Evolutionary conservation across 1,284 basidiomycete species (phyloP).

Genomic region (Fereydounia khargensis): DNA sequence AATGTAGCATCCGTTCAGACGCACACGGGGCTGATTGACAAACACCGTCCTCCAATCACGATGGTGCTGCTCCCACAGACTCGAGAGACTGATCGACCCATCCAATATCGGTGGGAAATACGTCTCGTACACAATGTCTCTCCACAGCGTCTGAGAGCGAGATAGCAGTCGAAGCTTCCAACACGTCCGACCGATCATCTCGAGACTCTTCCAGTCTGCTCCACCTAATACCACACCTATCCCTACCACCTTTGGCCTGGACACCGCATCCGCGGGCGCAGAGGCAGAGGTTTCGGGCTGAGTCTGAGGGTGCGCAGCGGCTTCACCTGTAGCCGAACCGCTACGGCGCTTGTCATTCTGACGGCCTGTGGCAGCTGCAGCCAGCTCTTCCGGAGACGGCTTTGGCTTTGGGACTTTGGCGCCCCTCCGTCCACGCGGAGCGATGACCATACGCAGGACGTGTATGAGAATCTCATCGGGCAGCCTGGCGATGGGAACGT

Average conservation of each 20-base stretch:
- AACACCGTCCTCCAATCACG: constrained; percentile 48
- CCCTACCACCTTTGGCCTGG: neutral
- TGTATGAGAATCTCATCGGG: constrained; percentile 49
- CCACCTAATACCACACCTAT: constrained; percentile 44
- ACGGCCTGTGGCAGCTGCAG: too few relatives aligned
- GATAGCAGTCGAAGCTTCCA: constrained; percentile 51
- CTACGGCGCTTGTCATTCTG: too few relatives aligned
- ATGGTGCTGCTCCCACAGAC: constrained; percentile 22
- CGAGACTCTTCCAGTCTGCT: constrained; percentile 48
- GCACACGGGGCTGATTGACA: constrained; percentile 50
- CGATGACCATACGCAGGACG: constrained; percentile 33
- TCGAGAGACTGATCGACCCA: constrained; percentile 1
- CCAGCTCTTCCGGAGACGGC: constrained; percentile 23
- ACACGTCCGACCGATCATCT: constrained; percentile 41
- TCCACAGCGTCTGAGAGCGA: constrained; percentile 41
- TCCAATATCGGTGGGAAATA: constrained; percentile 42
- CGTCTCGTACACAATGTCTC: constrained; percentile 38
- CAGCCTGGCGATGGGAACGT: constrained; percentile 25
- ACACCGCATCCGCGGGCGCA: neutral
- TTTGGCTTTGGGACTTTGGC: constrained; percentile 33
- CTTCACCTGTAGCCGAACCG: constrained; percentile 18
- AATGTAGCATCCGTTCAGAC: constrained; percentile 53
- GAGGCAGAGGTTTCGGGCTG: neutral
- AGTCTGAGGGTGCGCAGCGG: too few relatives aligned
- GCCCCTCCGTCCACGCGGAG: constrained; percentile 33